phyloP scores from a whole-genome alignment of 2,329 filamentous ascomycete species.

The Elsinoe fawcettii region DNA sequence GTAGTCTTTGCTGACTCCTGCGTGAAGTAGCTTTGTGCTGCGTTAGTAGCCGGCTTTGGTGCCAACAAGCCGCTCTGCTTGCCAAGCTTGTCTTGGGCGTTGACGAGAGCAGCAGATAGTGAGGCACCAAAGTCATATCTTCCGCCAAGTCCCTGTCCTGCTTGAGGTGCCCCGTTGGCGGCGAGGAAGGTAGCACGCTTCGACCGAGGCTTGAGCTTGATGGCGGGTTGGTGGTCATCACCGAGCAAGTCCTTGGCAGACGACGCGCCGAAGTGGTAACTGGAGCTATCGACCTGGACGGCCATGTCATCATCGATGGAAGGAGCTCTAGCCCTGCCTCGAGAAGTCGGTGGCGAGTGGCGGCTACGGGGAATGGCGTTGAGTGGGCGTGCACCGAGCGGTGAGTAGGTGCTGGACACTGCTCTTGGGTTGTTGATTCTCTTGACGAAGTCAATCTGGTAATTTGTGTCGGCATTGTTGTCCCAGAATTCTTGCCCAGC shows the following conservation, averaged over 20 bases:
- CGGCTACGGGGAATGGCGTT: conserved; percentile 44
- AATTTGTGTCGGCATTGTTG: conserved; percentile 81
- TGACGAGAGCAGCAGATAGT: conserved; percentile 70
- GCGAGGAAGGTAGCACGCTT: conserved; percentile 51
- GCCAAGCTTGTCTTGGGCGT: conserved; percentile 56
- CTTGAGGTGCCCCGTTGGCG: conserved; percentile 37
- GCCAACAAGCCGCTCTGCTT: conserved; percentile 46
- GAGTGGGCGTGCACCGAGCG: conserved; percentile 40
- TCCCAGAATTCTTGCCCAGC: conserved; percentile 88
- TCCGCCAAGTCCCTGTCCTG: conserved; percentile 65
- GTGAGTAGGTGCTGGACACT: conserved; percentile 35
- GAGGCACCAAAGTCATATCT: conserved; percentile 97
- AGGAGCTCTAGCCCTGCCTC: conserved; percentile 30
- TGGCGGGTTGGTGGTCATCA: conserved; percentile 47
- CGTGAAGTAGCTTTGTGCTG: conserved; percentile 17
- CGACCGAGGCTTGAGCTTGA: conserved; percentile 64
- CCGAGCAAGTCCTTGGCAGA: conserved; percentile 45
- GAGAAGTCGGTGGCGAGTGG: conserved; percentile 39
- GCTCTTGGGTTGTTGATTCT: conserved; percentile 48
- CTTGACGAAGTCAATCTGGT: conserved; percentile 88
- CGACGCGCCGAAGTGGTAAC: conserved; percentile 36
- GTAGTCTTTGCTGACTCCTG: conserved; percentile 39
- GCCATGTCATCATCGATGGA: conserved; percentile 64
- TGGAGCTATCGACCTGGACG: conserved; percentile 42
- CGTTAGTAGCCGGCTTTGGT: conserved; percentile 15